These are phyloP conservation scores for Podaxis sp. DNA, from an alignment of 768 basidiomycete genomes.

Conservation along the genomic window DNA sequence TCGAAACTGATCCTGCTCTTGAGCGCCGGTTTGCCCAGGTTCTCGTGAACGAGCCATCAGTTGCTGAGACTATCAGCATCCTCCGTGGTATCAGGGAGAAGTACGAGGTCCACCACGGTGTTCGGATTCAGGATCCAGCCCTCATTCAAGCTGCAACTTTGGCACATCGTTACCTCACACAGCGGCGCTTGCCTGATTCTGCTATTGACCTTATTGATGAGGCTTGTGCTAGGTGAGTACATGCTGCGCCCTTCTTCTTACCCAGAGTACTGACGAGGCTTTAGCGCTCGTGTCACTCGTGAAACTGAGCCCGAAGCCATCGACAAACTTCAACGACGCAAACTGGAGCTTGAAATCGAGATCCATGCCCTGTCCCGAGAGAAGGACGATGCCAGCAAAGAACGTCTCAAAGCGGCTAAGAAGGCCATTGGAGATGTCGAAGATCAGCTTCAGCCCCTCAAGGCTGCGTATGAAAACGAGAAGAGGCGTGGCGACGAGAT, in stretches of 20 bases:
- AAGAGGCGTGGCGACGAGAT: slow-evolving; percentile 82
- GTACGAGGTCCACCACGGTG: slow-evolving; percentile 91
- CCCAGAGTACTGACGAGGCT: slow-evolving; percentile 7
- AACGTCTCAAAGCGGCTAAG: slow-evolving; percentile 68
- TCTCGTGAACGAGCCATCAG: slow-evolving; percentile 85
- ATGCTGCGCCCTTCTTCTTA: not conserved
- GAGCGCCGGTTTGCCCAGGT: slow-evolving; percentile 94
- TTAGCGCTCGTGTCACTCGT: slow-evolving; percentile 84
- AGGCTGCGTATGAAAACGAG: slow-evolving; percentile 84
- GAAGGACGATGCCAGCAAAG: slow-evolving; percentile 86
- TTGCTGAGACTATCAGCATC: slow-evolving; percentile 89
- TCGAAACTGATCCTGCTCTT: slow-evolving; percentile 89
- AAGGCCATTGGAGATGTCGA: slow-evolving; percentile 83
- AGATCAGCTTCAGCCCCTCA: slow-evolving; percentile 79
- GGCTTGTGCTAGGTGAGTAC: slow-evolving; percentile 76
- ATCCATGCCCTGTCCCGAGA: slow-evolving; percentile 93
- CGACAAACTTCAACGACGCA: slow-evolving; percentile 84
- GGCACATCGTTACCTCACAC: slow-evolving; percentile 90
- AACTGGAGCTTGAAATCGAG: slow-evolving; percentile 91
- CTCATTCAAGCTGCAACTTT: slow-evolving; percentile 88
- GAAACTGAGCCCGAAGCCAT: slow-evolving; percentile 95
- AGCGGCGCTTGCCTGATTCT: slow-evolving; percentile 74
- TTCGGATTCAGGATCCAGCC: slow-evolving; percentile 84
- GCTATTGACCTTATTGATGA: slow-evolving; percentile 94
- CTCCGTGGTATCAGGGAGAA: slow-evolving; percentile 92